Conservation (phyloP, 2,329 filamentous ascomycete genomes). For the Penicillium olsonii region DNA sequence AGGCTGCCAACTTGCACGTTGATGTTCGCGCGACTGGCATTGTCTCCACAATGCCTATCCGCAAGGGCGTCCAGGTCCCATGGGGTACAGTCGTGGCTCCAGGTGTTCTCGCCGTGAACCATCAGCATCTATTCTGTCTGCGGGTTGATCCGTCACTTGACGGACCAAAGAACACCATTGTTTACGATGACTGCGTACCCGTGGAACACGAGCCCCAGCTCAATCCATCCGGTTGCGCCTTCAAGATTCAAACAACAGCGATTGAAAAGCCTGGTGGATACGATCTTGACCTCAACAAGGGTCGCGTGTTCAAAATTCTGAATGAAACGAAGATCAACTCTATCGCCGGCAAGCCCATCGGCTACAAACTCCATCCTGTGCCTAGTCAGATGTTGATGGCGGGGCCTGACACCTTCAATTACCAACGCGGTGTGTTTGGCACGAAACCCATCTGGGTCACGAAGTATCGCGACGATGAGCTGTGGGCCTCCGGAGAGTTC, state of each 20-base stretch:
- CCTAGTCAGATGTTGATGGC: not conserved
- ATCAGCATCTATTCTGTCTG: constrained; percentile 8
- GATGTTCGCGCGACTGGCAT: not conserved
- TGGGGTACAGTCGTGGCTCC: not conserved
- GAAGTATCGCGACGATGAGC: not conserved
- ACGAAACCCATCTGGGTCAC: constrained; percentile 1
- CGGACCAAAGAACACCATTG: not conserved
- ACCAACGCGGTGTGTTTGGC: not conserved
- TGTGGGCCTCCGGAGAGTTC: not conserved
- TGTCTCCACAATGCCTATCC: not conserved
- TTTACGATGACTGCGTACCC: not conserved
- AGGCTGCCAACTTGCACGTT: not conserved
- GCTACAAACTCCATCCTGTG: not conserved
- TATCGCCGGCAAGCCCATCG: not conserved
- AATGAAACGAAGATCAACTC: constrained; percentile 1
- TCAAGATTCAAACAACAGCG: not conserved
- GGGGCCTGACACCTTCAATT: not conserved
- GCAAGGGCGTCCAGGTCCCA: not conserved
- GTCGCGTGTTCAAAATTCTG: constrained; percentile 5
- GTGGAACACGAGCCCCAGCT: not conserved
- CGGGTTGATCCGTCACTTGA: constrained; percentile 1
- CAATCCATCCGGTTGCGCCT: not conserved
- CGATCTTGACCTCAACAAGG: not conserved
- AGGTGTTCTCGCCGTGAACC: not conserved
- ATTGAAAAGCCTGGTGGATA: not conserved